A percentile compares a stretch with the other conserved stretches of the same genome.
Evolutionary conservation across 2,329 filamentous ascomycete genomes (phyloP).

Genomic region (Ophiostoma ulmi): DNA sequence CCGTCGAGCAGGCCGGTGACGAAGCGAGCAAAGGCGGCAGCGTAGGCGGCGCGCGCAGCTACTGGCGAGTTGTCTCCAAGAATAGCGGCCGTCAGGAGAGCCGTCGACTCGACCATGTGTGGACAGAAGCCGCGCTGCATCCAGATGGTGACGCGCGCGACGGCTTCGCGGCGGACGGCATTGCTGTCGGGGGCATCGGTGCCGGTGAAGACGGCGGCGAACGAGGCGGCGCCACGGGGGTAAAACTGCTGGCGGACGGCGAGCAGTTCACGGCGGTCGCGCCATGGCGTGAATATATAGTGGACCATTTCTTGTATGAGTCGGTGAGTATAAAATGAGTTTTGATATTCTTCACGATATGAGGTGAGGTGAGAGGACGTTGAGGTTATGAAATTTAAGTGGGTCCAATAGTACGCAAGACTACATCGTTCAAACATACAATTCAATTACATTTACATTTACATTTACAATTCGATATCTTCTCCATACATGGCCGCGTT

Average conservation of each 20-base stretch:
- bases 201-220: neutral
- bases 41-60: constrained; percentile 49
- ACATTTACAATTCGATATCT: neutral
- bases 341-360: neutral
- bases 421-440: neutral
- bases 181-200: neutral
- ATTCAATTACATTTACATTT: neutral
- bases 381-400: neutral
- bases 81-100: constrained; percentile 63
- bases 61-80: constrained; percentile 51
- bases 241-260: constrained; percentile 62
- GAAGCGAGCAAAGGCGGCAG: constrained; percentile 65
- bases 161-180: constrained; percentile 42
- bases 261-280: constrained; percentile 60
- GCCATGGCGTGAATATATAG: constrained; percentile 71
- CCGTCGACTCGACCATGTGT: constrained; percentile 74
- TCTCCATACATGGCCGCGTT: neutral
- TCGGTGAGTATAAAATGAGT: neutral
- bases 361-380: neutral
- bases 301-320: constrained; percentile 51
- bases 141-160: constrained; percentile 61
- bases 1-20: constrained; percentile 75
- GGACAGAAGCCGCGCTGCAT: constrained; percentile 69
- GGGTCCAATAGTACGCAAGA: neutral
- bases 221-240: constrained; percentile 31